Evolutionary conservation across 495 filamentous ascomycete species (phyloP).

Genomic region (Annulohypoxylon nitens): DNA sequence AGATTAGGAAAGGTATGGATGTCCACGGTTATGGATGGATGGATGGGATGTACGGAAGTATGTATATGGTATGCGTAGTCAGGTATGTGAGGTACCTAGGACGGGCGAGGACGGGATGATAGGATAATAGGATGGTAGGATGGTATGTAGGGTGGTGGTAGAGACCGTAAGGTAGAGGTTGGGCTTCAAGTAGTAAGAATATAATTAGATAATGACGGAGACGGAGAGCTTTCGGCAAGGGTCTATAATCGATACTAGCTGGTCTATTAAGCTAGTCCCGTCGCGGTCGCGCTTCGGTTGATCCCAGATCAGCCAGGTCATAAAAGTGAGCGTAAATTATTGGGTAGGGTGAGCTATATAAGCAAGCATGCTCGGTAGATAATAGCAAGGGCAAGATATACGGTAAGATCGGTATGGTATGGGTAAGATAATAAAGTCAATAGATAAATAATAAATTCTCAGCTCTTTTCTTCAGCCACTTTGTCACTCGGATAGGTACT

Average conservation of each 20-base stretch:
- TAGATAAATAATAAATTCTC: constrained; percentile 28
- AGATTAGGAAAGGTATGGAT: constrained; percentile 35
- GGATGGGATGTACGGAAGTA: constrained; percentile 3
- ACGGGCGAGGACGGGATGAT: not conserved
- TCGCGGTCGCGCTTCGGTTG: constrained; percentile 42
- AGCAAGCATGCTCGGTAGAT: constrained; percentile 44
- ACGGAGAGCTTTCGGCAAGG: constrained; percentile 18
- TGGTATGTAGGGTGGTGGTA: constrained; percentile 23
- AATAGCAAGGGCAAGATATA: constrained; percentile 6
- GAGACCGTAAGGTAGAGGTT: constrained; percentile 46
- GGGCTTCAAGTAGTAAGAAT: constrained; percentile 48
- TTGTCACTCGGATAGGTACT: not conserved
- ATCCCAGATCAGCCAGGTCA: constrained; percentile 45
- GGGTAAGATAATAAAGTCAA: constrained; percentile 2
- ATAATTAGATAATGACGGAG: constrained; percentile 40
- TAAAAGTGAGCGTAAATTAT: constrained; percentile 41
- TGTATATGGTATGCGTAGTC: constrained; percentile 11
- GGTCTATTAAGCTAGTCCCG: constrained; percentile 38
- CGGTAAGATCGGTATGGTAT: not conserved
- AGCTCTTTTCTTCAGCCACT: constrained; percentile 34
- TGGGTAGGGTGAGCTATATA: constrained; percentile 40
- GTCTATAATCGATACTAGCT: constrained; percentile 27
- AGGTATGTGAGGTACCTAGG: constrained; percentile 19
- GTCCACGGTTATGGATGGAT: constrained; percentile 17
- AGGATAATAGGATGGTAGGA: not conserved